Evolutionary conservation across 2,329 filamentous ascomycete species (phyloP), one percentile per base, ranked within the genome.

Genomic region (Pyrenochaeta sp.): DNA sequence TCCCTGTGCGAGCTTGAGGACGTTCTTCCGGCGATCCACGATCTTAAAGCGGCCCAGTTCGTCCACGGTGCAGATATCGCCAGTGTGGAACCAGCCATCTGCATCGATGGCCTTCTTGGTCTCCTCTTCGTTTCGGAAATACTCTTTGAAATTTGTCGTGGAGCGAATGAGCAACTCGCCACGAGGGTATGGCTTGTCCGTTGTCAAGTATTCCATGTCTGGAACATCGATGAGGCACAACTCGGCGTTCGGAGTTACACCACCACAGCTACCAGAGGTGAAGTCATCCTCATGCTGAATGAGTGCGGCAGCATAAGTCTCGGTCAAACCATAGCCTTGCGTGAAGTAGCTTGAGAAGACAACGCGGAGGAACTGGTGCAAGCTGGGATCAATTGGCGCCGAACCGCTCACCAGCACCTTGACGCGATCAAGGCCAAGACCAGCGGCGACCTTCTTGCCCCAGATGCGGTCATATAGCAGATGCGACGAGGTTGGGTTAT

Each of bases 1-100:
- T 71, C 94, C 94, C 74, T 99, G 94, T 0, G 93, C 87, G 42
- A 99, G 84, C 81, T 99, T 99, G 68, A 99, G 84, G n/a, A 99
- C 90, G 74, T 97, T 97, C 87, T 99, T 99, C 75, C 91, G 87
- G 62, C 94, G 91, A 73, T 99, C 94, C 62, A 99, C 87, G 72
- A 99, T 96, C 73, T 84, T 86, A 78, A 97, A 87, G 48, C 92
- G 89, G 51, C 94, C 94, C 65, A 89, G 73, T 57, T 85, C 85
- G 72, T 99, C 94, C 17, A 99, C 80, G 53, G 86, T 83, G 65
- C 85, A 90, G 55, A 99, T 93, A 63, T 99, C 94, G 41, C 94
- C 94, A 0, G 91, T 96, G 69, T 89, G 88, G 82, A 99, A 97
- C 94, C 94, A 99, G 50, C 94, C 94, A 55, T 96, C 91, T 21